Evolutionary conservation across 2,329 filamentous ascomycete genomes (phyloP).

Genomic region (Colletotrichum phormii): DNA sequence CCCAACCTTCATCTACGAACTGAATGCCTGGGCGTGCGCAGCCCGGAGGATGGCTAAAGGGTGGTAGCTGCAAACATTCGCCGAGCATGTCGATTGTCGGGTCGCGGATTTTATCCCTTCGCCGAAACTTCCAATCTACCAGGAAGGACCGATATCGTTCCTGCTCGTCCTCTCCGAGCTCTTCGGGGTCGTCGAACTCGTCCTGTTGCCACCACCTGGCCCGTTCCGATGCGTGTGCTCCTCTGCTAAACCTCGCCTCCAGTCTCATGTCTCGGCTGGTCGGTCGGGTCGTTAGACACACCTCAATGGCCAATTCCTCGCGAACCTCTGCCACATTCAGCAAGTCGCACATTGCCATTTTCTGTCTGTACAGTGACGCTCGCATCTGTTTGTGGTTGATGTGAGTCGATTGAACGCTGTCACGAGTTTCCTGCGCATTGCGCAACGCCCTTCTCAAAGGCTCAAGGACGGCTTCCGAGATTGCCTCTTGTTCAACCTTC

Average conservation of each 20-base stretch:
- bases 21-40: no score
- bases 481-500: background rate
- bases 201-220: background rate
- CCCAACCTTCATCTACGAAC: background rate
- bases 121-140: background rate
- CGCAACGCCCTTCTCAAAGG: background rate
- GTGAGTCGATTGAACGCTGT: background rate
- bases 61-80: no score
- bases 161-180: background rate
- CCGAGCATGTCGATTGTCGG: no score
- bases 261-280: background rate
- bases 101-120: no score
- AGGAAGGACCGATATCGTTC: background rate
- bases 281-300: background rate
- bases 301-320: background rate
- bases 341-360: background rate
- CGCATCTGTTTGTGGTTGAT: background rate
- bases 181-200: background rate
- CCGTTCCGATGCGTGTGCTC: background rate
- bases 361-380: background rate
- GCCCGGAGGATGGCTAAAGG: no score
- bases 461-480: background rate
- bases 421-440: background rate
- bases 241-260: no score
- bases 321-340: background rate